phyloP scores from a whole-genome alignment of 2,329 filamentous ascomycete genomes.

The Trichothecium roseum region DNA sequence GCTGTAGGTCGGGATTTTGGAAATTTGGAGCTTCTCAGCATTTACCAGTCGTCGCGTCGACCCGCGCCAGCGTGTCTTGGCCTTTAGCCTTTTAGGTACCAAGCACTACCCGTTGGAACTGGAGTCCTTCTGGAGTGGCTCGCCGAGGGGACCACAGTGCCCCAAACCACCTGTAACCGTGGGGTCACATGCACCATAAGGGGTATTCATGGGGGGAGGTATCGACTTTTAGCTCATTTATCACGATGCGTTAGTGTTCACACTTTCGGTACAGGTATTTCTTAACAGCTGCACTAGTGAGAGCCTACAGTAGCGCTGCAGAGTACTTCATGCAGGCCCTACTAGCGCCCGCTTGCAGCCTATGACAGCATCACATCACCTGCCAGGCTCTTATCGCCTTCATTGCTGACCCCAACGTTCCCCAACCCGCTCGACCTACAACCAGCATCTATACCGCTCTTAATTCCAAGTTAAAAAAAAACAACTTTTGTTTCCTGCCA shows the following conservation, averaged over 20 bases:
- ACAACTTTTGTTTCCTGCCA: neutral
- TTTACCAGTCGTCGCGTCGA: no score
- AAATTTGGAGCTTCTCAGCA: no score
- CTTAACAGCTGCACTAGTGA: no score
- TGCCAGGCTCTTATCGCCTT: neutral
- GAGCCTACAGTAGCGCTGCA: no score
- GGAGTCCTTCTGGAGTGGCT: no score
- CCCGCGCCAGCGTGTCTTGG: constrained; percentile 1
- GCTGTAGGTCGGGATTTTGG: no score
- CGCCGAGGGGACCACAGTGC: no score
- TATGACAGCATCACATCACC: constrained; percentile 1
- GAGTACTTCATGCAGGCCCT: no score
- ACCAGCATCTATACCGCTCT: neutral
- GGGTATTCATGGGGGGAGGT: no score
- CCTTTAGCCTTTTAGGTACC: no score
- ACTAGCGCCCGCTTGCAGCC: neutral
- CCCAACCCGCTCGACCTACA: neutral
- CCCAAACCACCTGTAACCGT: neutral
- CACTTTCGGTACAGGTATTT: no score
- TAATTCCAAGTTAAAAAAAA: neutral
- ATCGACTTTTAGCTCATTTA: neutral
- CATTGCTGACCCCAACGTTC: neutral
- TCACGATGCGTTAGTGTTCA: constrained; percentile 1
- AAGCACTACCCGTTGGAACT: no score
- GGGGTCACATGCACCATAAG: constrained; percentile 4